Evolutionary conservation across 2,329 filamentous ascomycete species (phyloP), one percentile per base, ranked within the genome.

Genomic region (Cladosporium cucumerinum): DNA sequence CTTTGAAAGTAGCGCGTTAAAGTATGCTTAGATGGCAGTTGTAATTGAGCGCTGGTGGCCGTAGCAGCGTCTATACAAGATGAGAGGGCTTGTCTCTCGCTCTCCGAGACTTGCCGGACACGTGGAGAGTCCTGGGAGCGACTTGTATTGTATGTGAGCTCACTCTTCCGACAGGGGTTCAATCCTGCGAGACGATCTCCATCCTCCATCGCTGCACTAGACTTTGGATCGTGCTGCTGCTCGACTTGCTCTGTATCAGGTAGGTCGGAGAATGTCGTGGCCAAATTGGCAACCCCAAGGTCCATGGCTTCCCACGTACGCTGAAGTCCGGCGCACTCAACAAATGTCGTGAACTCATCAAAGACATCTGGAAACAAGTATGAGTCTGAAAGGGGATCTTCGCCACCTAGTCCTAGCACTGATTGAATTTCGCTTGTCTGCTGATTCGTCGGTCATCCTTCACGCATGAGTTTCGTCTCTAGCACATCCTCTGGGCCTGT

Each of bases 1-100:
- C 49, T 36, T 46, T 65, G 57, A n/a, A 65, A 30, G 51, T 65
- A 65, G 16, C 63, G 57, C 1, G 63, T 57, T n/a, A 65, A 23
- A 8, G 63, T 58, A 23, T 43, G 58, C 8, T 54, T 52, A 43
- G 57, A 61, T 23, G 63, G 63, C 2, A 65, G 30, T 21, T 28
- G 21, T 28, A 28, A 28, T 18, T 25, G 48, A 14, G 25, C 48
- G 12, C 32, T 36, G 32, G 32, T 36, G 11, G 32, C 2, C 32
- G 32, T 14, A 14, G 32, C 32, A 36, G 11, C 32, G 5, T 8
- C 11, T 16, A 36, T 36, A 16, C 3, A 36, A 36, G 32, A 36
- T 16, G 32, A 36, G 11, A 36, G 32, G 32, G 11, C 11, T 16
- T 52, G 8, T 18, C 48, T 52, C 21, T 52, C 48, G 7, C 14